These are phyloP conservation scores for Aspergillus caelatus DNA, from an alignment of 2,329 filamentous ascomycete species.

Conservation along the genomic window DNA sequence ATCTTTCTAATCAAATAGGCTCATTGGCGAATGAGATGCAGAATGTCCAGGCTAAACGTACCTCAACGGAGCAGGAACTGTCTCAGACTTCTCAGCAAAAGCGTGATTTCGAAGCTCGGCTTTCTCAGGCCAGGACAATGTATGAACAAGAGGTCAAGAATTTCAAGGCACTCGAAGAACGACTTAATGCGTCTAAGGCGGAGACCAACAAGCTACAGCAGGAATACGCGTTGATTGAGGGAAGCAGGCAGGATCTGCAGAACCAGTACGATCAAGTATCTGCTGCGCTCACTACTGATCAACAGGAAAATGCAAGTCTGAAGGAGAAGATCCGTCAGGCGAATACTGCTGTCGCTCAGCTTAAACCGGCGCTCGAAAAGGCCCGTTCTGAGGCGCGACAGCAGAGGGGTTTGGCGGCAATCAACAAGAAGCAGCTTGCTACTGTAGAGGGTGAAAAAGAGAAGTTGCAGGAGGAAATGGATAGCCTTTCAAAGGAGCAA, in stretches of 20 bases:
- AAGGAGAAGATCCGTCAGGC: slow-evolving; percentile 85
- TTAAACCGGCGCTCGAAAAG: slow-evolving; percentile 92
- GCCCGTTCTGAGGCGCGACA: slow-evolving; percentile 88
- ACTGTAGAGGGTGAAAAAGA: slow-evolving; percentile 89
- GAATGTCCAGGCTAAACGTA: slow-evolving; percentile 82
- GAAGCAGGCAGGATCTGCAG: slow-evolving; percentile 77
- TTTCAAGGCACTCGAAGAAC: slow-evolving; percentile 81
- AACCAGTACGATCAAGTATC: slow-evolving; percentile 77
- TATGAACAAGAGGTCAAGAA: slow-evolving; percentile 94
- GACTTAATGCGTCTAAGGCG: slow-evolving; percentile 71
- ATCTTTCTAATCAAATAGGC: slow-evolving; percentile 92
- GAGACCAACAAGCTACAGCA: slow-evolving; percentile 84
- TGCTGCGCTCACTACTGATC: slow-evolving; percentile 77
- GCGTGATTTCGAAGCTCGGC: slow-evolving; percentile 84
- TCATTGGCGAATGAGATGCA: slow-evolving; percentile 93
- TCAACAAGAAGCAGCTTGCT: slow-evolving; percentile 96
- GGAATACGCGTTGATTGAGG: slow-evolving; percentile 82
- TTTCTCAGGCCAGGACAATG: slow-evolving; percentile 80
- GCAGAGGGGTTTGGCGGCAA: slow-evolving; percentile 93
- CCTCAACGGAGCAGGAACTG: slow-evolving; percentile 77
- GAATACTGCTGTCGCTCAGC: slow-evolving; percentile 78
- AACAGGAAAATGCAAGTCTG: slow-evolving; percentile 81
- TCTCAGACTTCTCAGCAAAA: slow-evolving; percentile 83
- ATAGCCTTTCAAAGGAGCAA: slow-evolving; percentile 65
- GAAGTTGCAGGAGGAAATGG: slow-evolving; percentile 79